Base-by-base conservation (phyloP, 805 yeast species). In the Metschnikowia borealis region DNA sequence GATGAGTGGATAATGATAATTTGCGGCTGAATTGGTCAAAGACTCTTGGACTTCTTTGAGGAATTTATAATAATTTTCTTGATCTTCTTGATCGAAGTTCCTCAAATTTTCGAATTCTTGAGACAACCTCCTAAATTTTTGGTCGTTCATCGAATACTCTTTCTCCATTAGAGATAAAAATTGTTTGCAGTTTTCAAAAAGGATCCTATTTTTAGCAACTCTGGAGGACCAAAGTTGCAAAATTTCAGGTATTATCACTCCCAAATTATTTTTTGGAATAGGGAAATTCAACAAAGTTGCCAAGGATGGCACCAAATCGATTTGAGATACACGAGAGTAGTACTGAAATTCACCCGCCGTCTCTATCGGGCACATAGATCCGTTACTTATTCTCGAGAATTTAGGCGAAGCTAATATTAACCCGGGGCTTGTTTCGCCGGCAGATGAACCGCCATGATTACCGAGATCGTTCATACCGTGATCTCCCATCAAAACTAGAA, bases 381-480 rank as follows among this genome's bases (percentile, higher is more conserved):
- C 48, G 21, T 38, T 26, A 51, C 50, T 41, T 13, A 5, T 58
- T 51, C 59, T 49, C 44, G 69, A 55, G 49, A 90, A 78, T 57
- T 78, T 77, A 7, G 84, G 81, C 0, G 97, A 85, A 0, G 87
- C 69, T 39, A 92, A 75, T 1, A 83, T 69, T 61, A 94, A 60
- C 0, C 86, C 97, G 1, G 99, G 85, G 14, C 90, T 86, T 0
- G 97, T 92, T 66, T 94, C 99, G 1, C 97, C 96, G 0, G 77
- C 3, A 1, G 97, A 87, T 0, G 97, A 88, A 1, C 98, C 99
- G 6, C 99, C 99, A 65, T 94, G 98, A 60, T 91, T 92, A 1
- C 97, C 97, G 3, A 86, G 80, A 47, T 90, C 95, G 62, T 90
- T 90, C 97, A 91, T 91, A 3, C 97, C 98, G 65, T 91, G 98